These are phyloP conservation scores for Yamadazyma trypodendri DNA, from an alignment of 1,139 yeast species.

Conservation along the genomic window DNA sequence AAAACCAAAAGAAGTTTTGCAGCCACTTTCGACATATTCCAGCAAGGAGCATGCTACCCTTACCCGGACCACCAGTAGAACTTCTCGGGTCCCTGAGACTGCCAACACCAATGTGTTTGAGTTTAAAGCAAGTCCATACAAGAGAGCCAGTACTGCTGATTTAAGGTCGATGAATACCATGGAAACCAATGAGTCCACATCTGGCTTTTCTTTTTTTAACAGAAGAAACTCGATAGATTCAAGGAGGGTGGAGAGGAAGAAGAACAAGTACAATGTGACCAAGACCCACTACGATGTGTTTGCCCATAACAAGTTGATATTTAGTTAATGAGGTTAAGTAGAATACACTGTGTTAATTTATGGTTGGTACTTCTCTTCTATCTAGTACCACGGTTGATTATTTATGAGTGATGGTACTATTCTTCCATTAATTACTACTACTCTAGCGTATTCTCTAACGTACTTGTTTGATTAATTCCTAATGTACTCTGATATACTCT, in stretches of 20 bases:
- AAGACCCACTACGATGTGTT: conserved; percentile 30
- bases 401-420: no score
- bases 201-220: conserved; percentile 38
- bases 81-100: conserved; percentile 16
- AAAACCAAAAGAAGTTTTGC: conserved; percentile 10
- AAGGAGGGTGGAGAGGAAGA: conserved; percentile 21
- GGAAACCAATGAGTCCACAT: conserved; percentile 27
- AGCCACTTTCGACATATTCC: conserved; percentile 16
- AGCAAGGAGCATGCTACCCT: no score
- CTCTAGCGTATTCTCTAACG: no score
- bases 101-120: conserved; percentile 12
- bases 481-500: no score
- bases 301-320: conserved; percentile 19
- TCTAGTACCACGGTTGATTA: no score
- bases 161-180: conserved; percentile 28
- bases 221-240: conserved; percentile 20
- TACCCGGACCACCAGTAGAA: no score
- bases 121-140: conserved; percentile 6
- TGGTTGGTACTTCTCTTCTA: no score
- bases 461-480: no score
- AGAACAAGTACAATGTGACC: conserved; percentile 31
- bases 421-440: no score
- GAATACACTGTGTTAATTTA: no score
- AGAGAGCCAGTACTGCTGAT: conserved; percentile 22
- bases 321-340: no score